These are phyloP conservation scores for Xylaria telfairii DNA, from an alignment of 495 filamentous ascomycete species.

Conservation along the genomic window DNA sequence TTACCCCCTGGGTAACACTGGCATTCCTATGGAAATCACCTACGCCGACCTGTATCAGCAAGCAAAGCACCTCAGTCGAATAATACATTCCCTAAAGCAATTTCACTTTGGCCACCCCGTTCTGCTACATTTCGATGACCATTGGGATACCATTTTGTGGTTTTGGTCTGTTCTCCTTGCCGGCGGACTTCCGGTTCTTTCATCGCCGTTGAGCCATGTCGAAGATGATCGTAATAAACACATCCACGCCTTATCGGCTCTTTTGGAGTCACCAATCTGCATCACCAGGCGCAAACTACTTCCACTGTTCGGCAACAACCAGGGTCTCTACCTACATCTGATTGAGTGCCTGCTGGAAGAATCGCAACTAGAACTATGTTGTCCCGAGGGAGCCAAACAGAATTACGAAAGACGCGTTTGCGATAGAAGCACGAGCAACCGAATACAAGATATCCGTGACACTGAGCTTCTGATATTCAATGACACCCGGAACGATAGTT, in stretches of 20 bases:
- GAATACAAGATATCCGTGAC: too few species aligned
- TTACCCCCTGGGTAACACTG: not conserved
- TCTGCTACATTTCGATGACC: not conserved
- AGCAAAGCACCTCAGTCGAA: not conserved
- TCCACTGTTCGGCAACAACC: not conserved
- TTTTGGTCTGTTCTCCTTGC: not conserved
- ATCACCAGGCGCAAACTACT: not conserved
- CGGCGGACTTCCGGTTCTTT: not conserved
- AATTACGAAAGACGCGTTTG: not conserved
- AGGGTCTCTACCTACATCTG: not conserved
- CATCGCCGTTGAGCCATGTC: not conserved
- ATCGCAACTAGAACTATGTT: too few species aligned
- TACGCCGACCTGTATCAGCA: not conserved
- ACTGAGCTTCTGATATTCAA: too few species aligned
- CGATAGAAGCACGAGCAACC: too few species aligned
- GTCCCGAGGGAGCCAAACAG: too few species aligned
- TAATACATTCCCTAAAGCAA: not conserved
- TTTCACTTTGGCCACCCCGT: not conserved
- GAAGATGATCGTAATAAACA: not conserved
- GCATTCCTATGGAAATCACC: not conserved
- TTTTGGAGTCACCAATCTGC: not conserved
- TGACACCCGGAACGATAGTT: too few species aligned
- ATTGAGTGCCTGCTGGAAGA: not conserved
- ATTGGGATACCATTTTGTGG: not conserved
- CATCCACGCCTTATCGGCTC: not conserved